Evolutionary conservation across 768 basidiomycete species (phyloP), one percentile per base, ranked within the genome.

Genomic region (Cytidiella melzeri): DNA sequence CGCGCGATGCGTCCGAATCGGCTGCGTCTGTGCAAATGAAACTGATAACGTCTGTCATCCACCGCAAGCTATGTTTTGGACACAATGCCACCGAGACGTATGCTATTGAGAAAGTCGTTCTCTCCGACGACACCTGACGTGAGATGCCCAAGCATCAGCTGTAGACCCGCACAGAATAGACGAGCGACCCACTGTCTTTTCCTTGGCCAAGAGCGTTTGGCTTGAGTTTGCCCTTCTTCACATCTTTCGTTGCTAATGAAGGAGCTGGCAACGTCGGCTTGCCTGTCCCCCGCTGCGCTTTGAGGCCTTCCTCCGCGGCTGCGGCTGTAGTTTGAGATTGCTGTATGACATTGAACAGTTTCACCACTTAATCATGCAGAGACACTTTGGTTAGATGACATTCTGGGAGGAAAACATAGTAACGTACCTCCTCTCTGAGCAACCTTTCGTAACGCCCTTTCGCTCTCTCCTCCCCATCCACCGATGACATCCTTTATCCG

Each of bases 381-480:
- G 19, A 37, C 39, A 4, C 18, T 21, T n/a, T n/a, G n/a, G 44
- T 19, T 50, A 34, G 41, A 13, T 18, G 40, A 7, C 2, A 15
- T 41, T 25, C 20, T n/a, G 15, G 3, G 10, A 12, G 9, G 41
- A 27, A 39, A 7, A 36, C 20, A 43, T 3, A 43, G 19, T 7
- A n/a, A 58, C 77, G 44, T 63, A 87, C 87, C 87, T 67, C 87
- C 87, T 63, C 87, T 73, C 69, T 84, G 96, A 55, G 84, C 95
- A 65, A 78, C 90, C 73, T 86, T 97, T 64, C 77, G 80, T 60
- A 82, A 71, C 51, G 76, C 84, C 65, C 79, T 78, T 70, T 84
- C 91, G 66, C 78, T 80, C 65, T 88, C 87, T 11, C 77, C 85
- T 25, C 87, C 93, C 93, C 92, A 96, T 37, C 91, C 92, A 50